Base-by-base conservation (phyloP, 2,329 filamentous ascomycete genomes). In the Fusarium sp. region DNA sequence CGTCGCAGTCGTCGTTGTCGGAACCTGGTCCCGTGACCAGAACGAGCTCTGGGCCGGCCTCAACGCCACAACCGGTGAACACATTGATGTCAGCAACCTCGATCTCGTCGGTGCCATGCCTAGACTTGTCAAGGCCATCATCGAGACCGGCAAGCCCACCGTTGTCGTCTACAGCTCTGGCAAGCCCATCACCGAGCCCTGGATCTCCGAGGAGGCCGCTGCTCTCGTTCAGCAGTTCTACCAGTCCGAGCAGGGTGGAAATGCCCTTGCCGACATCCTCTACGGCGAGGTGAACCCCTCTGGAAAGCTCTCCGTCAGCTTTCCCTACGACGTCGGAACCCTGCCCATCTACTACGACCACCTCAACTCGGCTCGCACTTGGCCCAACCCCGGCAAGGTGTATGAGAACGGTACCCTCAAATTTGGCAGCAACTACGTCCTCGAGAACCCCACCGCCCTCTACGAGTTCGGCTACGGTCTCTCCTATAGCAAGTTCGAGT, bases 221-320 rank as follows among this genome's bases (percentile, higher is more conserved):
- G 92, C 91, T 0, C 86, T 94, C 0, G 84, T 94, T 0, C 92
- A 94, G 78, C 92, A 94, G 80, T 94, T 94, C 82, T 94, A 94
- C 76, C 91, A 91, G 8, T 91, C 90, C 0, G 91, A 93, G 76
- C 85, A 93, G 82, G 91, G 91, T 27, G 91, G 92, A 0, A 84
- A 90, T 67, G 91, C 91, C 1, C 85, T 93, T 2, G 91, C 92
- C 0, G 90, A 93, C 70, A 85, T 93, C 34, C 84, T 93, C 2
- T 92, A 90, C 75, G 92, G 92, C 29, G 84, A 89, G 64, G 87
- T 89, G 62, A 93, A 91, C 80, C 91, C 91, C 0, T 91, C 88
- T 1, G 92, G 92, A 42, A 92, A 89, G 79, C 86, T 93, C 14
- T 87, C 88, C 2, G 91, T 94, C 37, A 90, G 89, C 13, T 91